A percentile compares a stretch with the other conserved stretches of the same genome.
These are phyloP conservation scores for Astrephomene gubernaculifera DNA, from an alignment of 139 green algal species.

Conservation along the genomic window DNA sequence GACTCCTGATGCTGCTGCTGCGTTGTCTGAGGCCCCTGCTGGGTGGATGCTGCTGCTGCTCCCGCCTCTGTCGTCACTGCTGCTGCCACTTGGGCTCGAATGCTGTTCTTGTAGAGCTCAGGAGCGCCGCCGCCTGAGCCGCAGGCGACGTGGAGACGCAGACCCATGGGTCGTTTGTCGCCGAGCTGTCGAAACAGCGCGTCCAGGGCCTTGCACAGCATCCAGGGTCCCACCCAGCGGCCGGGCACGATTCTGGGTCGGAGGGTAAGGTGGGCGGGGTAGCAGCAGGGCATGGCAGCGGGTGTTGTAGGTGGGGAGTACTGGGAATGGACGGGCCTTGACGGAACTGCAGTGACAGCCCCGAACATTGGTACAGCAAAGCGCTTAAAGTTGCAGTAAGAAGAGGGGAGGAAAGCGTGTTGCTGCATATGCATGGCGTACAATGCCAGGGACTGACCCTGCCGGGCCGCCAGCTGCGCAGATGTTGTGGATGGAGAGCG, in stretches of 20 bases:
- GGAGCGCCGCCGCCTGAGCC: slow-evolving; percentile 83
- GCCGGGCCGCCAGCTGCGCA: slow-evolving; percentile 67
- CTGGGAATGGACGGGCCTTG: too few relatives aligned
- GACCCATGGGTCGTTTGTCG: slow-evolving; percentile 41
- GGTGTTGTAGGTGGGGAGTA: too few relatives aligned
- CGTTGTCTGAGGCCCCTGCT: too few relatives aligned
- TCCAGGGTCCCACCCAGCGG: slow-evolving; percentile 91
- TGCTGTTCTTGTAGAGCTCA: slow-evolving; percentile 47
- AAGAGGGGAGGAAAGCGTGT: too few relatives aligned
- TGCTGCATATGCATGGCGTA: too few relatives aligned
- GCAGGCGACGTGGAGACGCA: slow-evolving; percentile 75
- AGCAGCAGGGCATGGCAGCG: too few relatives aligned
- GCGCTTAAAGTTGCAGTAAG: too few relatives aligned
- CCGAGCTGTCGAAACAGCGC: slow-evolving; percentile 46
- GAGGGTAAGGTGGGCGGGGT: not conserved
- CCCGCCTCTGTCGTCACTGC: not conserved
- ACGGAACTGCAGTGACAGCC: too few relatives aligned
- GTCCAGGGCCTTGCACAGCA: slow-evolving; percentile 83
- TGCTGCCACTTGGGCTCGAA: not conserved
- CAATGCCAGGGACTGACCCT: too few relatives aligned
- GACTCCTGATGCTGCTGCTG: slow-evolving; percentile 14
- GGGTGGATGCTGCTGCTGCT: slow-evolving; percentile 1
- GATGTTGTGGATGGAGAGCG: slow-evolving; percentile 86
- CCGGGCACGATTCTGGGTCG: slow-evolving; percentile 80
- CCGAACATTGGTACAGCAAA: too few relatives aligned